These are phyloP conservation scores for Ambrosia artemisiifolia DNA, from an alignment of 129 eudicot genomes.

Conservation along the genomic window DNA sequence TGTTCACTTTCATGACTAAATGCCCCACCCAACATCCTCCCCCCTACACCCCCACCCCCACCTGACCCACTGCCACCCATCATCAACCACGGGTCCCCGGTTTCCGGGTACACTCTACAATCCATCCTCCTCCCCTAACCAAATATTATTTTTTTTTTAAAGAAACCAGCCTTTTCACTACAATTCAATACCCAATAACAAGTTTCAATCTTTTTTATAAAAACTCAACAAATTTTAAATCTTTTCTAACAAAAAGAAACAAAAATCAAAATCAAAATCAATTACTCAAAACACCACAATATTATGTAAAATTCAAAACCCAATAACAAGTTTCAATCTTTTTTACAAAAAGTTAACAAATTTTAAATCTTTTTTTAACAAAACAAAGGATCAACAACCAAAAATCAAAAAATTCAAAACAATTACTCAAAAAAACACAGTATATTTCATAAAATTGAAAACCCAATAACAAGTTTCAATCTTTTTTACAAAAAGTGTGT, in stretches of 20 bases:
- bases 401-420: too few relatives aligned
- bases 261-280: neutral
- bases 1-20: conserved; percentile 85
- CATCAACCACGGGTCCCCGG: conserved; percentile 55
- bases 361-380: too few relatives aligned
- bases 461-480: conserved; percentile 14
- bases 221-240: too few relatives aligned
- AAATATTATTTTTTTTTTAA: too few relatives aligned
- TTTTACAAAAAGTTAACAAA: too few relatives aligned
- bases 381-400: neutral
- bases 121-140: conserved; percentile 49
- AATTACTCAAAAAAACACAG: too few relatives aligned
- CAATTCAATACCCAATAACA: neutral
- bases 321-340: too few relatives aligned
- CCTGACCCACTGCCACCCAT: conserved; percentile 38
- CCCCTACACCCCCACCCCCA: conserved; percentile 35
- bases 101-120: conserved; percentile 49
- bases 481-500: neutral
- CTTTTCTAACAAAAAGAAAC: too few relatives aligned
- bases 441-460: too few relatives aligned
- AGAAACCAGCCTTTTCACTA: neutral
- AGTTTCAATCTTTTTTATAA: too few relatives aligned
- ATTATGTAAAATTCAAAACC: too few relatives aligned
- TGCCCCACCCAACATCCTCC: conserved; percentile 26
- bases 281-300: too few relatives aligned